Base-by-base conservation (phyloP, 805 yeast species). In the Maudiozyma serrabonitensis region DNA sequence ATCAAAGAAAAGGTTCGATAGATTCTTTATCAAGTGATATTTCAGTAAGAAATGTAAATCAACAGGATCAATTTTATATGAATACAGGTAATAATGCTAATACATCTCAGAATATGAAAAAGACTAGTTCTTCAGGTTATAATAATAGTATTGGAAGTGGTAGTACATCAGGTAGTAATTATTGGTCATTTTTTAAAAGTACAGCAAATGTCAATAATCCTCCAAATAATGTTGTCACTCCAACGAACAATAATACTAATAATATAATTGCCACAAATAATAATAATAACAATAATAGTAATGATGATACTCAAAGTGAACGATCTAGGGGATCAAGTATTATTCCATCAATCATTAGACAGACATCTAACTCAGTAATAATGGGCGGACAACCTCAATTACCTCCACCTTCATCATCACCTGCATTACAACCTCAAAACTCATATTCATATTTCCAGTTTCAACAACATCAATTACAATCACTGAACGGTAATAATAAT, bases 21-120 rank as follows among this genome's bases (percentile, higher is more conserved):
- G 68, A 63, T 44, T 65, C 68, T 4, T 28, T 62, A 39, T 52
- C 57, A 2, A 64, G 68, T 43, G 64, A 64, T 47, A 49, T 55
- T 15, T 63, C 68, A 9, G 52, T 54, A n/a, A 55, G 57, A 41
- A 52, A 52, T 34, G 26, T 55, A 16, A 56, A 50, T 38, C 49
- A 50, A 4, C 56, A 56, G 40, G 61, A 57, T 19, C 60, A 56
- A 39, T 40, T 59, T 40, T 45, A 56, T 31, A 57, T 56, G 34
- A 48, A 46, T 21, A 45, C 60, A 6, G n/a, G 46, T 34, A 7
- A 46, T 41, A 35, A 41, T 32, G 23, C 34, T 34, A 41, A 25
- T 35, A 23, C 42, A 1, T 21, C 34, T 6, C 15, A 23, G n/a
- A 50, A 45, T 40, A 25, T 35, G n/a, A 41, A 28, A 25, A 37